Conservation (phyloP, 768 basidiomycete species). For the Rhodotorula sphaerocarpa region DNA sequence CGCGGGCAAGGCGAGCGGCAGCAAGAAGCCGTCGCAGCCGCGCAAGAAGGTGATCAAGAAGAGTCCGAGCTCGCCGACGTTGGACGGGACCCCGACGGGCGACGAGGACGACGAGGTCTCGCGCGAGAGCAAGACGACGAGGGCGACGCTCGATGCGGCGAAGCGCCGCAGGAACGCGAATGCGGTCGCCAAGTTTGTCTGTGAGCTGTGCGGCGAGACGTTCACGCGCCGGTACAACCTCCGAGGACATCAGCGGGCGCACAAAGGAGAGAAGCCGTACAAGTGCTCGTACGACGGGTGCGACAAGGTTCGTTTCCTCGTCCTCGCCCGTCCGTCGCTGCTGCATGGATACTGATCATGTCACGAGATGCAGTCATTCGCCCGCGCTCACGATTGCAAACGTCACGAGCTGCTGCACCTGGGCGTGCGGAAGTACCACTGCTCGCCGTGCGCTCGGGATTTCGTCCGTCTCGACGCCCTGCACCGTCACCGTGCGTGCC, state of each 20-base stretch:
- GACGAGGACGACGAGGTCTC: slow-evolving; percentile 12
- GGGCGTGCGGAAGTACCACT: slow-evolving; percentile 83
- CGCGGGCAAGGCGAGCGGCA: not conserved
- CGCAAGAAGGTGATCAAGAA: no score
- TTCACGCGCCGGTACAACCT: slow-evolving; percentile 90
- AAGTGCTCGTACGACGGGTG: slow-evolving; percentile 81
- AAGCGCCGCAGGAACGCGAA: slow-evolving; percentile 27
- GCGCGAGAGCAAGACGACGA: slow-evolving; percentile 32
- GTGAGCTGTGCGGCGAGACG: slow-evolving; percentile 61
- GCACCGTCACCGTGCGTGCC: slow-evolving; percentile 74
- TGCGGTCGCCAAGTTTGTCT: slow-evolving; percentile 31
- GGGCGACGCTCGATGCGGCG: slow-evolving; percentile 35
- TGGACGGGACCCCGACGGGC: no score
- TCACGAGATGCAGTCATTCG: slow-evolving; percentile 52
- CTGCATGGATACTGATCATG: not conserved
- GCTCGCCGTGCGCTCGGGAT: slow-evolving; percentile 74
- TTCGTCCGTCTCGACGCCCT: slow-evolving; percentile 94
- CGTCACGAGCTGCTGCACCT: slow-evolving; percentile 90
- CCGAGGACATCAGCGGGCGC: slow-evolving; percentile 88
- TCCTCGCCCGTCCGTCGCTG: no score
- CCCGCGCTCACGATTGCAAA: slow-evolving; percentile 92
- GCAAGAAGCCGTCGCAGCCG: no score
- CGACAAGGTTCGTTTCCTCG: slow-evolving; percentile 50
- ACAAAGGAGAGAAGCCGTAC: slow-evolving; percentile 80
- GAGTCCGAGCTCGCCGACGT: no score